Evolutionary conservation across 805 yeast genomes (phyloP).

Genomic region (Zygosaccharomyces pseudorouxii): DNA sequence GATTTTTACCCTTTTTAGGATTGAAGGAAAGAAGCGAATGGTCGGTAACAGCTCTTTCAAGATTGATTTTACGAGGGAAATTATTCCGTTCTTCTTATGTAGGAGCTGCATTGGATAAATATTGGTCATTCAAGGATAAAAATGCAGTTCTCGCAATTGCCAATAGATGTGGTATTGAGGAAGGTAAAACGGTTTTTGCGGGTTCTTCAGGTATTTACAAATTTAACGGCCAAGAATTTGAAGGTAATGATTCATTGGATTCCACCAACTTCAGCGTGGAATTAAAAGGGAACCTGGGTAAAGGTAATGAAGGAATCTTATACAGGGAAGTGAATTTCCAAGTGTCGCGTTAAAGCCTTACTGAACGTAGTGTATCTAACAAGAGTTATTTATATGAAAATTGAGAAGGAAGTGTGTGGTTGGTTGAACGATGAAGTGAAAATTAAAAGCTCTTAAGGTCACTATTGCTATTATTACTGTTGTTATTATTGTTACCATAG

Average conservation of each 20-base stretch:
- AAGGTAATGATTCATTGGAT: slow-evolving; percentile 35
- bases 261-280: slow-evolving; percentile 47
- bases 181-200: slow-evolving; percentile 47
- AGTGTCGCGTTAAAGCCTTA: slow-evolving; percentile 16
- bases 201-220: slow-evolving; percentile 61
- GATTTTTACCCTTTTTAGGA: slow-evolving; percentile 60
- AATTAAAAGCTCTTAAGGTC: too few species aligned
- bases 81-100: slow-evolving; percentile 16
- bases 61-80: slow-evolving; percentile 5
- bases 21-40: slow-evolving; percentile 30
- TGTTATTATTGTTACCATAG: too few species aligned
- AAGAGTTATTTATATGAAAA: background rate
- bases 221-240: slow-evolving; percentile 41
- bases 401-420: too few species aligned
- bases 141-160: slow-evolving; percentile 47
- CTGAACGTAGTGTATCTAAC: background rate
- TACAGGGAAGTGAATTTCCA: slow-evolving; percentile 51
- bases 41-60: slow-evolving; percentile 10
- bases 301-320: slow-evolving; percentile 61
- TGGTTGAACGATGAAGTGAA: too few species aligned
- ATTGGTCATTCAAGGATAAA: slow-evolving; percentile 28
- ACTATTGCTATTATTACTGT: too few species aligned
- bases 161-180: slow-evolving; percentile 79
- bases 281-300: slow-evolving; percentile 52
- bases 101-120: slow-evolving; percentile 20